Conservation (phyloP, 2,329 filamentous ascomycete genomes). For the Lasiodiplodia sp. region DNA sequence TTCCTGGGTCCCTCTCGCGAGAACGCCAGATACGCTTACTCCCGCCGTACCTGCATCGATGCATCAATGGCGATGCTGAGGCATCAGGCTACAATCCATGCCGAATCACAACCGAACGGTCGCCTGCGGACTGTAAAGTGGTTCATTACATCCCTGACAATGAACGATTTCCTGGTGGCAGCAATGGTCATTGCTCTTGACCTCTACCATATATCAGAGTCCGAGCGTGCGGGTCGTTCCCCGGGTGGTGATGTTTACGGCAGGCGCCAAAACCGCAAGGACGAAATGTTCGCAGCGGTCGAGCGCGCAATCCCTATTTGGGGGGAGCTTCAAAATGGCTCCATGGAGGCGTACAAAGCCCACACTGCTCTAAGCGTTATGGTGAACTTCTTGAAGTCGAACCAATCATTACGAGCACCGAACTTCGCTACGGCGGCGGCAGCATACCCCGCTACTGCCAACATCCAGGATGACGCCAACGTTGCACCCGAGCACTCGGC, state of each 20-base stretch:
- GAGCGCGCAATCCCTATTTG: constrained; percentile 80
- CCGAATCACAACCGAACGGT: constrained; percentile 75
- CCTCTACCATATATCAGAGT: constrained; percentile 71
- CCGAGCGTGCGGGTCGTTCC: constrained; percentile 48
- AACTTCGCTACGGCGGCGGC: constrained; percentile 42
- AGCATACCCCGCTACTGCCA: constrained; percentile 37
- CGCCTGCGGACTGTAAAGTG: constrained; percentile 76
- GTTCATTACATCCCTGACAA: constrained; percentile 80
- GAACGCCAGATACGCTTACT: constrained; percentile 83
- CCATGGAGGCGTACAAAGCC: constrained; percentile 91
- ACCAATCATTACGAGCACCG: constrained; percentile 43
- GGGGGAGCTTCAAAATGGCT: constrained; percentile 77
- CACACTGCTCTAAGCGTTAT: constrained; percentile 82
- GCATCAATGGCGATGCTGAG: constrained; percentile 82
- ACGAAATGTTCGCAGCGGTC: constrained; percentile 78
- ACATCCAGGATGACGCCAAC: constrained; percentile 60
- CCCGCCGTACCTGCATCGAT: constrained; percentile 82
- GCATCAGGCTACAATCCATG: constrained; percentile 77
- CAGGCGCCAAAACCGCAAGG: constrained; percentile 59
- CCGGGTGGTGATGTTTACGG: constrained; percentile 49
- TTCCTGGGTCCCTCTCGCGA: constrained; percentile 80
- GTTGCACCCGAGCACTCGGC: constrained; percentile 67
- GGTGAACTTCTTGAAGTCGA: constrained; percentile 75
- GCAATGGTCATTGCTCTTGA: constrained; percentile 86
- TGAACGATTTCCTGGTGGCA: constrained; percentile 84